phyloP scores from a whole-genome alignment of 306 rosid genomes.

The Prunus salicina region DNA sequence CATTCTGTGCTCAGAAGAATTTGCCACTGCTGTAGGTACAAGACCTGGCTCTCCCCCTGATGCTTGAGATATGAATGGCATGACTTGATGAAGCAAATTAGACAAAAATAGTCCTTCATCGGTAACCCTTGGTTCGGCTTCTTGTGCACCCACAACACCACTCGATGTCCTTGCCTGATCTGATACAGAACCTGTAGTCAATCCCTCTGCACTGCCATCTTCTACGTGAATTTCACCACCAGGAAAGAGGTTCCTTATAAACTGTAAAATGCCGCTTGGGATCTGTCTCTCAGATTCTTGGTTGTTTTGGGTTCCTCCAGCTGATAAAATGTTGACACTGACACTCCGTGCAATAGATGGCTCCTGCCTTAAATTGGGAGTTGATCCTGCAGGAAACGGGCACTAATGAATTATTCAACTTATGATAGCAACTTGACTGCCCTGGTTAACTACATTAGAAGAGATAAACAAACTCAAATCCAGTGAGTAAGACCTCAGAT shows the following conservation, averaged over 20 bases:
- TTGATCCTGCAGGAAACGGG: conserved; percentile 45
- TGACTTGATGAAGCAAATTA: conserved; percentile 68
- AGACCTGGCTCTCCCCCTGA: conserved; percentile 36
- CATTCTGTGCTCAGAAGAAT: conserved; percentile 38
- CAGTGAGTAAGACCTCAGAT: not conserved
- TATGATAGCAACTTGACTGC: not conserved
- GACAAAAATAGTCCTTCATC: conserved; percentile 86
- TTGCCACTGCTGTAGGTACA: conserved; percentile 27
- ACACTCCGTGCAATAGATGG: conserved; percentile 50
- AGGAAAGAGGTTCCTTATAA: conserved; percentile 69
- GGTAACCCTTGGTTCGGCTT: conserved; percentile 59
- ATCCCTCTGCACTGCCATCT: conserved; percentile 59
- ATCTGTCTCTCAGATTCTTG: conserved; percentile 72
- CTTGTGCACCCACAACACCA: conserved; percentile 38
- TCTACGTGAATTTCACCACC: conserved; percentile 87
- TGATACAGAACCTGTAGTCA: conserved; percentile 34
- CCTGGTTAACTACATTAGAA: not conserved
- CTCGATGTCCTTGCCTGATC: conserved; percentile 53
- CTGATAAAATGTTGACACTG: conserved; percentile 61
- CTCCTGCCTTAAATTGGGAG: conserved; percentile 42
- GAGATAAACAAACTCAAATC: not conserved
- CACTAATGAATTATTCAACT: conserved; percentile 14
- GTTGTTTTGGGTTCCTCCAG: conserved; percentile 64
- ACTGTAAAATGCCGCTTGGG: conserved; percentile 57
- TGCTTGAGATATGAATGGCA: conserved; percentile 72